Conservation (phyloP, 140 eudicot genomes). For the Ambrosia hybrid region DNA sequence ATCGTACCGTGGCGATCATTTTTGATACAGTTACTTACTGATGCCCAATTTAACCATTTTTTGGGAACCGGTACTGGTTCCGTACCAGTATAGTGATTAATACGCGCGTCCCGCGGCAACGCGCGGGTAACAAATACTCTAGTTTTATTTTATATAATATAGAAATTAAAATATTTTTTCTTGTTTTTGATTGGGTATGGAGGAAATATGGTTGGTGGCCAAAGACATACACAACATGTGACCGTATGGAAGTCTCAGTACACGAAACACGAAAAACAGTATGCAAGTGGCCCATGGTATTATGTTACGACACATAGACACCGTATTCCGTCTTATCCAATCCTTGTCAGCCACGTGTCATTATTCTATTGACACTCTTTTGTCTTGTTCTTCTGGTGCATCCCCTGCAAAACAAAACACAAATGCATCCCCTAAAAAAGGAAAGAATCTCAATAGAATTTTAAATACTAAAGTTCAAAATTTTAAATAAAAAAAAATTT, state of each 20-base stretch:
- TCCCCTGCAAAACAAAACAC: neutral
- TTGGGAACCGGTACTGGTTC: no score
- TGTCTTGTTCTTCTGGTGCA: neutral
- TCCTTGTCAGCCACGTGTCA: neutral
- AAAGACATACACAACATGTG: conserved; percentile 9
- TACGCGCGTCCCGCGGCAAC: no score
- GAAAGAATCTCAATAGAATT: neutral
- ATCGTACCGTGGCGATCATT: no score
- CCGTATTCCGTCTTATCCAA: conserved; percentile 22
- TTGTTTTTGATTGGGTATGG: neutral
- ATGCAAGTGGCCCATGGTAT: conserved; percentile 32
- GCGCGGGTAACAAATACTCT: no score
- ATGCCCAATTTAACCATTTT: no score
- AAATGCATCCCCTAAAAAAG: neutral
- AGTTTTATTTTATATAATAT: no score
- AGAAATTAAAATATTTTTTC: neutral
- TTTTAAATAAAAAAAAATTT: no score
- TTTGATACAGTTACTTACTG: no score
- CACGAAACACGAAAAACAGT: conserved; percentile 16
- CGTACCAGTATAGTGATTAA: no score
- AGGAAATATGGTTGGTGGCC: conserved; percentile 11
- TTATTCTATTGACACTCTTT: conserved; percentile 3
- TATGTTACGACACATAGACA: conserved; percentile 11
- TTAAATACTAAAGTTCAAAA: no score
- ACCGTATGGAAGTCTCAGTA: conserved; percentile 20